A percentile compares a stretch with the other conserved stretches of the same genome.
These are phyloP conservation scores for Saturnispora besseyi DNA, from an alignment of 805 yeast genomes.

Conservation along the genomic window DNA sequence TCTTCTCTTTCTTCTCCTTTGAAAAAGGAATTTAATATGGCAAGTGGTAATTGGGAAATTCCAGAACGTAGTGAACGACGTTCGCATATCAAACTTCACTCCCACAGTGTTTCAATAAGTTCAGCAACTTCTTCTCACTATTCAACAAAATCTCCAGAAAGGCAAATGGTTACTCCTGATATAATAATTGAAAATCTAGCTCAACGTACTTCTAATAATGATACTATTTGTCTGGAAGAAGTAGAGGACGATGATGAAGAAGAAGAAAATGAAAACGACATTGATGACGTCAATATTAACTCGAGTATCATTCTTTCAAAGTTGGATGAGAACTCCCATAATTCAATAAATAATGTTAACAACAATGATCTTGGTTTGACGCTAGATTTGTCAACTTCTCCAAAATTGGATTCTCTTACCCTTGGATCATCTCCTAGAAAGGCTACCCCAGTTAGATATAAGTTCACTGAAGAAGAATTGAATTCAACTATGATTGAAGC, in stretches of 20 bases:
- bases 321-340: no score
- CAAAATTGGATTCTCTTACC: neutral
- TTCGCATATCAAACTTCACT: conserved; percentile 3
- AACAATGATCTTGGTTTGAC: neutral
- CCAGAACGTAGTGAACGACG: conserved; percentile 24
- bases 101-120: neutral
- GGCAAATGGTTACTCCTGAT: neutral
- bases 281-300: neutral
- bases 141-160: neutral
- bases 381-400: neutral
- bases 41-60: conserved; percentile 12
- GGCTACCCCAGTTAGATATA: conserved; percentile 19
- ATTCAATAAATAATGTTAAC: no score
- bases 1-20: conserved; percentile 11
- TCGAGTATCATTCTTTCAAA: neutral
- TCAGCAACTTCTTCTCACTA: conserved; percentile 13
- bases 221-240: neutral
- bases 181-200: neutral
- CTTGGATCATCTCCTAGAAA: conserved; percentile 27
- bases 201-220: neutral
- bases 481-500: conserved; percentile 18
- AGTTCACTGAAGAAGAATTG: conserved; percentile 20
- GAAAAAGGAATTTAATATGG: neutral
- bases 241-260: neutral
- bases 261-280: neutral